Conservation (phyloP, 176 grass and related monocot species). For the Dendrocalamus sinicus region DNA sequence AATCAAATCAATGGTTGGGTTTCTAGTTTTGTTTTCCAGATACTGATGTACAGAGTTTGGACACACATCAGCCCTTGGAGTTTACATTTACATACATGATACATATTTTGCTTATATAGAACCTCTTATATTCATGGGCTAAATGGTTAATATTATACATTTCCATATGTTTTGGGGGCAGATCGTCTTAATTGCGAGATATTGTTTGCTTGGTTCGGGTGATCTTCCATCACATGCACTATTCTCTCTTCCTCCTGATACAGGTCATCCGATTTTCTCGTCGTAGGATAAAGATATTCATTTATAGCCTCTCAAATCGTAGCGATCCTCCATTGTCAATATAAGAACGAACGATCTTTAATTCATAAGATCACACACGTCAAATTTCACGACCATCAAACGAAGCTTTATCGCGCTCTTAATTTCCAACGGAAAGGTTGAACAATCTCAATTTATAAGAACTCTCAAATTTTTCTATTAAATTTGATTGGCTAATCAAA, state of each 20-base stretch:
- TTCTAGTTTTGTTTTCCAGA: background rate
- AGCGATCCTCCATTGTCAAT: fast-evolving
- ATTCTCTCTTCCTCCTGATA: background rate
- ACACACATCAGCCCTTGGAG: background rate
- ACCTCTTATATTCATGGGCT: background rate
- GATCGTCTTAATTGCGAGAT: background rate
- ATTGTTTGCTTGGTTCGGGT: background rate
- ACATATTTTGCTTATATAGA: background rate
- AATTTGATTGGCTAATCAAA: too few relatives aligned
- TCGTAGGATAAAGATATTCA: too few relatives aligned
- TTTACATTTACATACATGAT: background rate
- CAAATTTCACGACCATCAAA: fast-evolving
- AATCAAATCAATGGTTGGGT: background rate
- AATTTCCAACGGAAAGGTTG: too few relatives aligned
- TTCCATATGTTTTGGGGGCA: background rate
- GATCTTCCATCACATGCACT: background rate
- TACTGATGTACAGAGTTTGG: background rate
- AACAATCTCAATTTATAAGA: too few relatives aligned
- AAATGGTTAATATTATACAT: background rate
- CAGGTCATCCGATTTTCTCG: fast-evolving
- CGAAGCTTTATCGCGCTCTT: fast-evolving
- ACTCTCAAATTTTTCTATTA: too few relatives aligned
- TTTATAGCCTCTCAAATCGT: too few relatives aligned
- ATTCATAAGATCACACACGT: too few relatives aligned
- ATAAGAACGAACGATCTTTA: too few relatives aligned